A percentile compares a stretch with the other conserved stretches of the same genome.
phyloP scores from a whole-genome alignment of 1,139 yeast species.

The Saccharomyces hybrid region DNA sequence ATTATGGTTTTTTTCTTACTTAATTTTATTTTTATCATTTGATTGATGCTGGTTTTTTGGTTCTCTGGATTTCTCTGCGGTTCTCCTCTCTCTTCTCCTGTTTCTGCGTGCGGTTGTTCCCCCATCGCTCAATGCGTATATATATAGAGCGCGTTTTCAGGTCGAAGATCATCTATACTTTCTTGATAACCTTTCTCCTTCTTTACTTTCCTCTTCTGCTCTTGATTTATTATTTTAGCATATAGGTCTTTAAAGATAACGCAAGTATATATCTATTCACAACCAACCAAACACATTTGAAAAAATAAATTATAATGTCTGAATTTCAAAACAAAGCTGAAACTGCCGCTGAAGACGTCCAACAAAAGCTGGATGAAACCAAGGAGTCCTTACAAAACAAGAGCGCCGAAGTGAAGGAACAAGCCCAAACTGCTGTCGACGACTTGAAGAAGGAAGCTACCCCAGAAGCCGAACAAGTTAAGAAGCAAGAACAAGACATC shows the following conservation, averaged over 20 bases:
- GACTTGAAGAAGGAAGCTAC: constrained; percentile 13
- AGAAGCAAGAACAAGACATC: constrained; percentile 13
- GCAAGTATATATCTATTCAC: neutral
- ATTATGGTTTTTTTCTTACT: neutral
- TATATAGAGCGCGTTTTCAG: neutral
- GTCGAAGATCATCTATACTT: neutral
- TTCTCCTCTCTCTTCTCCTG: neutral
- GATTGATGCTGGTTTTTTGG: neutral
- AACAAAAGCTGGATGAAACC: constrained; percentile 4
- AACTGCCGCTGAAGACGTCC: constrained; percentile 6
- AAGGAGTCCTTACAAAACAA: constrained; percentile 15
- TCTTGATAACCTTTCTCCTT: neutral
- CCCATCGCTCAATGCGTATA: neutral
- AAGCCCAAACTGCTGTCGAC: constrained; percentile 13
- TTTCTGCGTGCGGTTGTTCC: neutral
- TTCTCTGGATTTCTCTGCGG: neutral
- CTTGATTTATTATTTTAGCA: neutral
- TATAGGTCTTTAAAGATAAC: too few relatives aligned
- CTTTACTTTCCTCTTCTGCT: neutral
- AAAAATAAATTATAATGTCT: constrained; percentile 6
- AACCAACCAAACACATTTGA: neutral
- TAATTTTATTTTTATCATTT: neutral
- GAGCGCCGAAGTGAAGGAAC: constrained; percentile 13
- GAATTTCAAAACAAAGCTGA: constrained; percentile 6
- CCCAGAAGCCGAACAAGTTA: constrained; percentile 18